phyloP scores from a whole-genome alignment of 495 filamentous ascomycete genomes.

The Penicillium taxi region DNA sequence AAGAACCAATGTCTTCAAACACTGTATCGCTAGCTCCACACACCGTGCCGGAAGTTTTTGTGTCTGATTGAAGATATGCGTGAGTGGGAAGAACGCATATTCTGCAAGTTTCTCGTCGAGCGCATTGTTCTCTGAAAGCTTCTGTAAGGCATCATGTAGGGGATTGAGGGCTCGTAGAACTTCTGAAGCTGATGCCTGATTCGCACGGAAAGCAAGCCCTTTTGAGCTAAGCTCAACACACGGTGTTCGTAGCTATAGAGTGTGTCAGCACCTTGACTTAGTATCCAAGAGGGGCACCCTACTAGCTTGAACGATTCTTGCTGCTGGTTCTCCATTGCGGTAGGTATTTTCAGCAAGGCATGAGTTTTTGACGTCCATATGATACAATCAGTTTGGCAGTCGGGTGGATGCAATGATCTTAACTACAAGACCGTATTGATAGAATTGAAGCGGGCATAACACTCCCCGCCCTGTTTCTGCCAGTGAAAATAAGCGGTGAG shows the following conservation, averaged over 20 bases:
- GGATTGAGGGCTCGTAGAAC: constrained; percentile 46
- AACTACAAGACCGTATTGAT: no score
- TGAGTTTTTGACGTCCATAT: no score
- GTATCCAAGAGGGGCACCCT: constrained; percentile 2
- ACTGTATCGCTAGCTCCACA: constrained; percentile 66
- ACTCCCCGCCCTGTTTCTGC: constrained; percentile 4
- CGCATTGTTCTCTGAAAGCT: constrained; percentile 41
- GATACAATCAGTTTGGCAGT: no score
- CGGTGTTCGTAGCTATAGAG: constrained; percentile 55
- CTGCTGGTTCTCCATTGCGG: constrained; percentile 29
- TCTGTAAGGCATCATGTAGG: constrained; percentile 45
- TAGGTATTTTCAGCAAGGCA: no score
- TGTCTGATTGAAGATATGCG: constrained; percentile 72
- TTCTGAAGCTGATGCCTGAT: constrained; percentile 45
- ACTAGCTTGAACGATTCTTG: constrained; percentile 39
- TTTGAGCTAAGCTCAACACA: constrained; percentile 74
- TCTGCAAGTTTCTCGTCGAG: constrained; percentile 81
- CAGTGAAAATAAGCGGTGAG: neutral
- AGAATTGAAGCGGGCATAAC: no score
- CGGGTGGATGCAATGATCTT: no score
- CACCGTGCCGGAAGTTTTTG: constrained; percentile 62
- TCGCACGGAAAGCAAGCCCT: constrained; percentile 52
- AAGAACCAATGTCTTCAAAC: constrained; percentile 60
- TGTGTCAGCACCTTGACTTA: constrained; percentile 11
- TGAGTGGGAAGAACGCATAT: constrained; percentile 90